These are phyloP conservation scores for Xylariaceae sp. DNA, from an alignment of 2,329 filamentous ascomycete genomes.

Conservation along the genomic window DNA sequence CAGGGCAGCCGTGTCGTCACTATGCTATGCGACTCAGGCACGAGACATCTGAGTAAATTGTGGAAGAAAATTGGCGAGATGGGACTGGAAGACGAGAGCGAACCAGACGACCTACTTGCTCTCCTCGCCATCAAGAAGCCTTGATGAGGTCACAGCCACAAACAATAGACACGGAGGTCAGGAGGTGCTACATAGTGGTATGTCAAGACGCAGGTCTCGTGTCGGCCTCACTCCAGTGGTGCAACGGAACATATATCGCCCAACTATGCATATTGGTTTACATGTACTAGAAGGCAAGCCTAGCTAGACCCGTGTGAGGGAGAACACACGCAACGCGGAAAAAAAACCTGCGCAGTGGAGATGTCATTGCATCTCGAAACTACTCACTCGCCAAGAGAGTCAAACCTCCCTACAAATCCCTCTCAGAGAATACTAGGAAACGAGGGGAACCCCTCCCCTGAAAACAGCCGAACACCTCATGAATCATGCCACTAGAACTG, in stretches of 20 bases:
- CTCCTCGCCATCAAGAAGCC: constrained; percentile 43
- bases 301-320: neutral
- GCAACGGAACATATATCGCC: constrained; percentile 6
- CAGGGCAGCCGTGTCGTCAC: constrained; percentile 67
- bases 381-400: neutral
- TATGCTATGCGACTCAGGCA: constrained; percentile 79
- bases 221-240: constrained; percentile 1
- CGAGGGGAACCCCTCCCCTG: neutral
- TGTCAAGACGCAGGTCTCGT: constrained; percentile 7
- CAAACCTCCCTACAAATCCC: constrained; percentile 15
- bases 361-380: constrained; percentile 13
- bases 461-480: constrained; percentile 3
- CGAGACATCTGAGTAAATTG: constrained; percentile 77
- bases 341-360: constrained; percentile 3
- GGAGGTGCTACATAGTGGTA: constrained; percentile 8
- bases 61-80: constrained; percentile 68
- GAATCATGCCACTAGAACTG: constrained; percentile 8
- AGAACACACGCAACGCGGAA: neutral
- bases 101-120: constrained; percentile 42
- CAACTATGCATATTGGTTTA: neutral
- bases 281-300: constrained; percentile 14
- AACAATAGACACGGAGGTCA: neutral
- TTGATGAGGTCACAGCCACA: constrained; percentile 11
- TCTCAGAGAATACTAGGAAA: constrained; percentile 8
- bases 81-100: constrained; percentile 57